Evolutionary conservation across 495 filamentous ascomycete species (phyloP).

Genomic region (Evernia prunastri): DNA sequence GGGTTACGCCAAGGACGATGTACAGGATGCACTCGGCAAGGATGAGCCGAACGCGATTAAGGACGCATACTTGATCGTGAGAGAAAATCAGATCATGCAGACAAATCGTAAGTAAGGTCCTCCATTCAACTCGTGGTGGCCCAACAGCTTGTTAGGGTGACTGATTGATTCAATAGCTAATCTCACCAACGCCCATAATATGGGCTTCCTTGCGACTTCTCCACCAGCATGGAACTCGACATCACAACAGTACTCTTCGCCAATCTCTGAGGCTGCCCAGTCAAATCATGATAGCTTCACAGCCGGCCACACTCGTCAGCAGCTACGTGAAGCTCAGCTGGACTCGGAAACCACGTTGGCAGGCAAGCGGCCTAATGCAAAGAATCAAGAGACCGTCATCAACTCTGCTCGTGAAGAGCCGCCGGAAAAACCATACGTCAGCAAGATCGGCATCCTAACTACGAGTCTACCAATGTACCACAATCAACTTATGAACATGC

Average conservation of each 20-base stretch:
- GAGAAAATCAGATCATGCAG: constrained; percentile 97
- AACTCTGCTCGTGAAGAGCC: constrained; percentile 7
- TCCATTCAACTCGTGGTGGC: not conserved
- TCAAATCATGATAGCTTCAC: constrained; percentile 17
- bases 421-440: constrained; percentile 44
- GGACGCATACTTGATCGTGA: constrained; percentile 94
- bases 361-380: not conserved
- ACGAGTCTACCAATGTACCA: constrained; percentile 87
- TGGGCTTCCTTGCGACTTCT: constrained; percentile 45
- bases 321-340: constrained; percentile 5
- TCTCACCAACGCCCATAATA: constrained; percentile 39
- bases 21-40: constrained; percentile 83
- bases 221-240: constrained; percentile 42
- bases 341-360: not conserved
- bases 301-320: constrained; percentile 12
- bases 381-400: not conserved
- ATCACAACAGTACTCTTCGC: constrained; percentile 29
- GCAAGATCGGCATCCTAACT: constrained; percentile 82
- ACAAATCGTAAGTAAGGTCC: constrained; percentile 61
- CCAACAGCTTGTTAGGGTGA: not conserved
- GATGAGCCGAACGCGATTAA: constrained; percentile 96
- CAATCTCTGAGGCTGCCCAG: constrained; percentile 17
- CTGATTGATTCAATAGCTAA: constrained; percentile 32
- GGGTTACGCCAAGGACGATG: constrained; percentile 92
- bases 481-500: constrained; percentile 76